Base-by-base conservation (phyloP, 208 protist genomes). In the Trypanosoma congolense region DNA sequence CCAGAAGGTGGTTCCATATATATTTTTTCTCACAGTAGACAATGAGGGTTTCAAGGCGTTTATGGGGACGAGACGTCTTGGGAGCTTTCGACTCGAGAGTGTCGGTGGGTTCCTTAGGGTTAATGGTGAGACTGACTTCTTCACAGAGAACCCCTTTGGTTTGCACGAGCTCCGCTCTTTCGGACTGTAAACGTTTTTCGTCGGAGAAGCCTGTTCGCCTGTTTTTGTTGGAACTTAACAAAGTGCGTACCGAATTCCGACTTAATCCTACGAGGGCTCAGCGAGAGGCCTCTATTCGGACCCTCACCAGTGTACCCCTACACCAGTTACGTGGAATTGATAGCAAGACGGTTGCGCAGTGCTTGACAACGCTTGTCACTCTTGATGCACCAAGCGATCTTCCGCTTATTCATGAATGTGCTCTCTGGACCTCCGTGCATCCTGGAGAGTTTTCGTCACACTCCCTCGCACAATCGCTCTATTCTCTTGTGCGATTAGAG, bases 321-420 rank as follows among this genome's bases (percentile, higher is more conserved):
- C 60, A 73, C 8, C 56, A 44, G 26, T 44, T 80, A 25, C 70
- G 67, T 10, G 69, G 66, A 3, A 19, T 87, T 6, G 75, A 83
- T 61, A 56, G 46, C 1, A 61, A 52, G 14, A 73, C 63, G 5
- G 65, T 83, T 5, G 42, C 69, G 4, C 62, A 77, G 36, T 62
- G 66, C 35, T 53, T 87, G 35, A 61, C 74, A 14, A 75, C 70
- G 10, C 63, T 87, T 28, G 61, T 64, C 3, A 8, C 63, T 16
- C 52, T 72, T 9, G 56, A 70, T 19, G 79, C 67, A 5, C 22
- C 44, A 2, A 16, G n/a, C 1, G 51, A 57, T 19, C 38, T 77
- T 14, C 41, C 73, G 0, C 6, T 83, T 19, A 10, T 87, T 2
- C 69, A 73, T 21, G 79, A 87, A 18, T 72, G 64, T 30, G 55